Evolutionary conservation across 345 rosid species (phyloP).

Genomic region (Clausena lansium): DNA sequence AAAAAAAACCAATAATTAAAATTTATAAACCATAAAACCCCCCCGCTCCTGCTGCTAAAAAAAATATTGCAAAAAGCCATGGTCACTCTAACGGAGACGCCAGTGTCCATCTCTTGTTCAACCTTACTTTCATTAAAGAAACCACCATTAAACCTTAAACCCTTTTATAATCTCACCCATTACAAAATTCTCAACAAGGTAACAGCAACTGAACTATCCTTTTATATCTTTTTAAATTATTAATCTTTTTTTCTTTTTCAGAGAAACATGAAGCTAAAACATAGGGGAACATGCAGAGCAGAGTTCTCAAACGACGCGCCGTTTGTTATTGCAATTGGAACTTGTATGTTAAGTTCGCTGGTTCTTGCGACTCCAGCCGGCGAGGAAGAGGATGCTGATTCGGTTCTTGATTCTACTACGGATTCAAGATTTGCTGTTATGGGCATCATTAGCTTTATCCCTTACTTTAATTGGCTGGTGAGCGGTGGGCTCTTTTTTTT

Average conservation of each 20-base stretch:
- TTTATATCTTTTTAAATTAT: too few relatives aligned
- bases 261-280: conserved; percentile 27
- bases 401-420: conserved; percentile 53
- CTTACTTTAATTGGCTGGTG: conserved; percentile 98
- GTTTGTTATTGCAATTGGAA: conserved; percentile 68
- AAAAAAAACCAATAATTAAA: too few relatives aligned
- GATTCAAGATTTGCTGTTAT: conserved; percentile 84
- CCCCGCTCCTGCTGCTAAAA: too few relatives aligned
- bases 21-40: too few relatives aligned
- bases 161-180: background rate
- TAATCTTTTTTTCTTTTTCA: background rate
- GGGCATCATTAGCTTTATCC: conserved; percentile 91
- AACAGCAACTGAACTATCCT: too few relatives aligned
- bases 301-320: conserved; percentile 70
- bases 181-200: conserved; percentile 31
- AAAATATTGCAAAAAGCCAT: background rate
- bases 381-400: conserved; percentile 38
- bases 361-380: conserved; percentile 43
- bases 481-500: background rate
- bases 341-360: conserved; percentile 71
- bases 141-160: conserved; percentile 21
- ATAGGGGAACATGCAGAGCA: conserved; percentile 50
- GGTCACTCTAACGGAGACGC: conserved; percentile 11
- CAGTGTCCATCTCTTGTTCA: conserved; percentile 10
- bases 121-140: conserved; percentile 14